Evolutionary conservation across 2,329 filamentous ascomycete species (phyloP).

Genomic region (Aspergillus aculeatinus): DNA sequence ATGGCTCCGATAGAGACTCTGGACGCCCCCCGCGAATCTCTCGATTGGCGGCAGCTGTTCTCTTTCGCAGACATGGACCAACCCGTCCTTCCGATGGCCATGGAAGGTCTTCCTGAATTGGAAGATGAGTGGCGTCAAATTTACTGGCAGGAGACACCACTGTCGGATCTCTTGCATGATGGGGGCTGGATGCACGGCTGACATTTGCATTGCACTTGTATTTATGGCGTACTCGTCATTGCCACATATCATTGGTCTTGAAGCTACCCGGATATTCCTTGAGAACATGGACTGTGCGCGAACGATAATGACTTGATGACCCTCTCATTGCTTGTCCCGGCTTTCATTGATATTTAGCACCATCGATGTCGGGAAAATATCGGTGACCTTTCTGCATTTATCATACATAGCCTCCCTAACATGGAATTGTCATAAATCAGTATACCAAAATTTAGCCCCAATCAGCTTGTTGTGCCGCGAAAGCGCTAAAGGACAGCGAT

Average conservation of each 20-base stretch:
- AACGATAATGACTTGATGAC: not conserved
- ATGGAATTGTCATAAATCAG: too few relatives aligned
- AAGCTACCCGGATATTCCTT: not conserved
- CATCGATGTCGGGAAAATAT: not conserved
- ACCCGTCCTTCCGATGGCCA: slow-evolving; percentile 36
- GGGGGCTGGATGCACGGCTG: slow-evolving; percentile 39
- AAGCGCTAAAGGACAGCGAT: slow-evolving; percentile 1
- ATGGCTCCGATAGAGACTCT: slow-evolving; percentile 32
- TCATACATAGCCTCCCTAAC: not conserved
- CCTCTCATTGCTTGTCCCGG: not conserved
- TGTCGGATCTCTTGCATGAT: slow-evolving; percentile 44
- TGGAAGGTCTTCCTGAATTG: slow-evolving; percentile 41
- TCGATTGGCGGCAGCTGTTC: slow-evolving; percentile 45
- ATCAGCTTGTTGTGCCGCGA: not conserved
- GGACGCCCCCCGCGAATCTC: slow-evolving; percentile 35
- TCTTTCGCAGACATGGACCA: slow-evolving; percentile 41
- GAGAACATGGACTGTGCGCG: not conserved
- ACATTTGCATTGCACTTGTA: not conserved
- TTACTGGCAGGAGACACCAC: slow-evolving; percentile 44
- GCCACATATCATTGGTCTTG: not conserved
- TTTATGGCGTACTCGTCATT: not conserved
- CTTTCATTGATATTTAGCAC: not conserved
- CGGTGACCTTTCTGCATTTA: not conserved
- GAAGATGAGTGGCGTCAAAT: slow-evolving; percentile 49
- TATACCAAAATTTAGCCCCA: too few relatives aligned